Evolutionary conservation across 495 filamentous ascomycete genomes (phyloP).

Genomic region (Lentithecium fluviatile): DNA sequence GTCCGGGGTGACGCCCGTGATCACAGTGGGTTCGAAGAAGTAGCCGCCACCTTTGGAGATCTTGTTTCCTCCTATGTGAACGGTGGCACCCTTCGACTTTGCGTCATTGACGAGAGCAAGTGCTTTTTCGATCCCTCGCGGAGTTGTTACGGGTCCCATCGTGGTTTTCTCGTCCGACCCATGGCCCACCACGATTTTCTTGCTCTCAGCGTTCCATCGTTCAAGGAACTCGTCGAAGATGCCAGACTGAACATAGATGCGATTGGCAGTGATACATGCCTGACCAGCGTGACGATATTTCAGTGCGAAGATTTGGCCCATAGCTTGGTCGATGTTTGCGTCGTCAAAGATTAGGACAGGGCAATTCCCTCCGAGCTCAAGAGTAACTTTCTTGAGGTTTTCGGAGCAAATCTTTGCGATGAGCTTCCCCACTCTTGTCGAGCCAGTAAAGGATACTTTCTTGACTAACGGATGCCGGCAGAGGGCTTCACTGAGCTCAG

Average conservation of each 20-base stretch:
- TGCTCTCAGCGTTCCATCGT: constrained; percentile 55
- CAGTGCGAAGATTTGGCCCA: constrained; percentile 37
- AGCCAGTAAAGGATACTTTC: constrained; percentile 48
- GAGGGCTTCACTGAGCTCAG: constrained; percentile 43
- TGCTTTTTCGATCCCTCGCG: constrained; percentile 63
- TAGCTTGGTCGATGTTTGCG: constrained; percentile 44
- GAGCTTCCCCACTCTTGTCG: constrained; percentile 45
- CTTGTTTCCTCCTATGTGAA: constrained; percentile 59
- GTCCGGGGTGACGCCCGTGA: constrained; percentile 58
- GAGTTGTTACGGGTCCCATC: constrained; percentile 68
- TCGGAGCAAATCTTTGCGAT: constrained; percentile 44
- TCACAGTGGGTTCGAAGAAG: constrained; percentile 72
- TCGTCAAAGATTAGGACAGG: constrained; percentile 48
- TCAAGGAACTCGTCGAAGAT: constrained; percentile 45
- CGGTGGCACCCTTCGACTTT: constrained; percentile 55
- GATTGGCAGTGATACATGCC: constrained; percentile 47
- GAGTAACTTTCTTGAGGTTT: constrained; percentile 46
- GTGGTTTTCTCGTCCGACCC: constrained; percentile 58
- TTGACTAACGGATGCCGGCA: constrained; percentile 43
- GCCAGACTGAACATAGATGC: constrained; percentile 45
- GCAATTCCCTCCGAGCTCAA: constrained; percentile 48
- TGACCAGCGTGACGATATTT: constrained; percentile 49
- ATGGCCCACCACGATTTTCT: constrained; percentile 63
- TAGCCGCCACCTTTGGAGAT: constrained; percentile 54
- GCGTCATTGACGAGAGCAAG: constrained; percentile 63